Conservation (phyloP, 2,329 filamentous ascomycete genomes). For the Exophiala mesophila region DNA sequence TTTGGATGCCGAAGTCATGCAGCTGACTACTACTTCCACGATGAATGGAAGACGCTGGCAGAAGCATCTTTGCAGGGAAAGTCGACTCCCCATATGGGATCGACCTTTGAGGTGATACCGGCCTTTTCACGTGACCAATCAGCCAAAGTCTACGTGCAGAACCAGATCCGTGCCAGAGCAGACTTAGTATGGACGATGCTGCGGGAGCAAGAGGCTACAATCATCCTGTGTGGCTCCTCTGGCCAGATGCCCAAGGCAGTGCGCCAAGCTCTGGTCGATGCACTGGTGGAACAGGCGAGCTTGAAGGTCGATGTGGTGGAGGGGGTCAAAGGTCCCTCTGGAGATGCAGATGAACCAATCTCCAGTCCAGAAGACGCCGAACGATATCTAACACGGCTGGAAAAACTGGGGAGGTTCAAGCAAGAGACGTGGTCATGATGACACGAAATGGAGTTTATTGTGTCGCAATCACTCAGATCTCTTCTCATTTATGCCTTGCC, state of each 20-base stretch:
- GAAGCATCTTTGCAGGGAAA: background rate
- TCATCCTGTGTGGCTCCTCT: constrained; percentile 52
- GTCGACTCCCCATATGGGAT: constrained; percentile 24
- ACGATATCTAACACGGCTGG: constrained; percentile 51
- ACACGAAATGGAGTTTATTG: too few species aligned
- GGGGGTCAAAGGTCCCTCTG: constrained; percentile 42
- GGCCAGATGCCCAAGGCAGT: constrained; percentile 69
- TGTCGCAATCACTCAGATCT: too few species aligned
- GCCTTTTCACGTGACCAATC: constrained; percentile 68
- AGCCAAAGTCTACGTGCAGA: constrained; percentile 64
- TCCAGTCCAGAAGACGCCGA: constrained; percentile 49
- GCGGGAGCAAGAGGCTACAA: constrained; percentile 47
- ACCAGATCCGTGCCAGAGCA: constrained; percentile 52
- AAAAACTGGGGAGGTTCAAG: constrained; percentile 59
- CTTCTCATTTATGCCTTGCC: too few species aligned
- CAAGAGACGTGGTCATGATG: constrained; percentile 63
- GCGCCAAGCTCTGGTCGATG: constrained; percentile 60
- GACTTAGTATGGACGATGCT: constrained; percentile 50
- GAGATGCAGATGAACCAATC: constrained; percentile 29
- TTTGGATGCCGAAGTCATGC: constrained; percentile 74
- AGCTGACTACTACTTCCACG: constrained; percentile 74
- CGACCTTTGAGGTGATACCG: constrained; percentile 52
- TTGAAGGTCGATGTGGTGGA: constrained; percentile 31
- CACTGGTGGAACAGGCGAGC: constrained; percentile 42
- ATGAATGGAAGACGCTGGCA: constrained; percentile 63